These are phyloP conservation scores for Candida easanensis DNA, from an alignment of 805 yeast species.

Conservation along the genomic window DNA sequence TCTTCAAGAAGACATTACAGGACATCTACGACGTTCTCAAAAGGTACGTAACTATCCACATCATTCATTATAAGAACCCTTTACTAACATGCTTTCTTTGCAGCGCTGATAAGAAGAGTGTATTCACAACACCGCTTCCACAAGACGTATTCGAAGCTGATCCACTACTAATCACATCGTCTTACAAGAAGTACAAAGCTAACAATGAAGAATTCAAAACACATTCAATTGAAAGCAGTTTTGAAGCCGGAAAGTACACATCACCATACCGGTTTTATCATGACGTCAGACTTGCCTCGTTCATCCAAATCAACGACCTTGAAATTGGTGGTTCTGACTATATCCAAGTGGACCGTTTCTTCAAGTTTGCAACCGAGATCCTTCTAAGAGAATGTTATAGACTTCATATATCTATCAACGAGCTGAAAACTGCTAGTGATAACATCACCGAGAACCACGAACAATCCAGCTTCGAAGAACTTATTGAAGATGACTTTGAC, in stretches of 20 bases:
- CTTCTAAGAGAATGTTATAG: conserved; percentile 59
- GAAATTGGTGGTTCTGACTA: conserved; percentile 50
- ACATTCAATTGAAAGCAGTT: conserved; percentile 44
- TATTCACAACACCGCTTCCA: conserved; percentile 20
- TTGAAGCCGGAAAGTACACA: conserved; percentile 37
- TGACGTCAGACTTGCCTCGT: conserved; percentile 59
- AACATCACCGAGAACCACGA: conserved; percentile 15
- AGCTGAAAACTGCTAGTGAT: conserved; percentile 6
- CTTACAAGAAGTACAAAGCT: conserved; percentile 9
- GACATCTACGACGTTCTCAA: conserved; percentile 4
- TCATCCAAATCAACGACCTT: conserved; percentile 43
- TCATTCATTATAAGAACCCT: background rate
- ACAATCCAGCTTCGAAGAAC: conserved; percentile 30
- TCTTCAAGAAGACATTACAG: conserved; percentile 11
- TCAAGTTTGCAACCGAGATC: conserved; percentile 58
- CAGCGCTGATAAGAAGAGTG: conserved; percentile 18
- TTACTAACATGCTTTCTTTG: conserved; percentile 7
- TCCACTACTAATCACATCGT: conserved; percentile 17
- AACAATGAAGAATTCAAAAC: conserved; percentile 13
- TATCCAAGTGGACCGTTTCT: conserved; percentile 56
- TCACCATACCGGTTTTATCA: conserved; percentile 57
- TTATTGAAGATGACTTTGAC: conserved; percentile 55
- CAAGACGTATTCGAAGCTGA: conserved; percentile 16
- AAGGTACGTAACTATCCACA: conserved; percentile 1
- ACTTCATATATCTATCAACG: conserved; percentile 25